Evolutionary conservation across 1,284 basidiomycete genomes (phyloP).

Genomic region (Flammula alnicola): DNA sequence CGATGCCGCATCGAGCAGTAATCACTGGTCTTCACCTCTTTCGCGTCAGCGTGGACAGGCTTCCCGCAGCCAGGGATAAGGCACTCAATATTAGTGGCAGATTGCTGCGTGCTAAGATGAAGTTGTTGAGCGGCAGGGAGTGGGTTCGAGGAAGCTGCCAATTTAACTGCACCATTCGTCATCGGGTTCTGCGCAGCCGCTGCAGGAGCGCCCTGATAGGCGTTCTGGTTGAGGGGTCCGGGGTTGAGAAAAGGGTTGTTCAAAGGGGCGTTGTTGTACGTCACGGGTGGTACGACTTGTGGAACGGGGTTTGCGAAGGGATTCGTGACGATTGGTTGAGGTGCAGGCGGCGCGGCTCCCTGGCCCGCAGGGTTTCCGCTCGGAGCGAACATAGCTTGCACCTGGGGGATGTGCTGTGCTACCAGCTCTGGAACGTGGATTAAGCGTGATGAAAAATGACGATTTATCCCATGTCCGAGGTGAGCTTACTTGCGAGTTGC

Average conservation of each 20-base stretch:
- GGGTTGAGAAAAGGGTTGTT: slow-evolving; percentile 37
- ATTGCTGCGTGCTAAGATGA: slow-evolving; percentile 34
- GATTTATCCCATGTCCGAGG: neutral
- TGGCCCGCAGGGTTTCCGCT: slow-evolving; percentile 14
- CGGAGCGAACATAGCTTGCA: slow-evolving; percentile 37
- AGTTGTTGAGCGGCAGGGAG: slow-evolving; percentile 30
- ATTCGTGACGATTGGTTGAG: slow-evolving; percentile 17
- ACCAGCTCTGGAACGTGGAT: slow-evolving; percentile 36
- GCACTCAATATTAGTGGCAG: slow-evolving; percentile 43
- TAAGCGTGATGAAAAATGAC: slow-evolving; percentile 14
- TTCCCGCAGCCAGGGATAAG: slow-evolving; percentile 55
- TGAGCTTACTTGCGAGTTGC: slow-evolving; percentile 41
- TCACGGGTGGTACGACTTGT: slow-evolving; percentile 21
- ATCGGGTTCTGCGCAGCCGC: slow-evolving; percentile 15
- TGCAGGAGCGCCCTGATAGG: slow-evolving; percentile 8
- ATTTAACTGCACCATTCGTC: slow-evolving; percentile 29
- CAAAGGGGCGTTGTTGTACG: slow-evolving; percentile 22
- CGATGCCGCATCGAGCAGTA: slow-evolving; percentile 57
- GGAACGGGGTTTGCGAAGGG: slow-evolving; percentile 21
- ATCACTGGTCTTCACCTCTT: slow-evolving; percentile 47
- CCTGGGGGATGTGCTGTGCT: slow-evolving; percentile 45
- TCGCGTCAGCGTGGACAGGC: slow-evolving; percentile 50
- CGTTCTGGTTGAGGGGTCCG: slow-evolving; percentile 6
- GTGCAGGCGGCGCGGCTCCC: slow-evolving; percentile 6
- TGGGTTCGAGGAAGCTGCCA: slow-evolving; percentile 24